Evolutionary conservation across 2,329 filamentous ascomycete genomes (phyloP).

Genomic region (Fusarium devonianum): DNA sequence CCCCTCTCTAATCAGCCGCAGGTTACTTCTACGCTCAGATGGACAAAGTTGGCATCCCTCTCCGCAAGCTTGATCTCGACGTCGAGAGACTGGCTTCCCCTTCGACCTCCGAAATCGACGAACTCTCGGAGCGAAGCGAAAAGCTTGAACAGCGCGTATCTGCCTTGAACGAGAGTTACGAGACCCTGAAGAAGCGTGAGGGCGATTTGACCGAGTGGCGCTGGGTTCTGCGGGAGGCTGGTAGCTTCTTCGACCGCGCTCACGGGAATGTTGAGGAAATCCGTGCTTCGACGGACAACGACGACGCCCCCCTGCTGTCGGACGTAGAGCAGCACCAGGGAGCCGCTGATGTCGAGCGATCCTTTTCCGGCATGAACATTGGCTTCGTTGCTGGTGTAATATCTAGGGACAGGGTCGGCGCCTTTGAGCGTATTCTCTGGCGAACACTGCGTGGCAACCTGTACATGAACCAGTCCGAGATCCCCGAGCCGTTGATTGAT

Average conservation of each 20-base stretch:
- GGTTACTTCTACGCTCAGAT: constrained; percentile 96
- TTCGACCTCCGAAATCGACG: constrained; percentile 93
- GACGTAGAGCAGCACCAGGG: constrained; percentile 86
- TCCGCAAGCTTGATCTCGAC: constrained; percentile 92
- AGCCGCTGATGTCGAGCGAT: constrained; percentile 75
- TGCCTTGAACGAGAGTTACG: constrained; percentile 96
- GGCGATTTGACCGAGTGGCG: constrained; percentile 98
- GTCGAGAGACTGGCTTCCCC: constrained; percentile 85
- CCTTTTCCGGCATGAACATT: constrained; percentile 98
- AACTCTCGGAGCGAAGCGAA: constrained; percentile 90
- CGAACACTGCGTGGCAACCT: constrained; percentile 95
- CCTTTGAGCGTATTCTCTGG: constrained; percentile 98
- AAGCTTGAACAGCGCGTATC: constrained; percentile 89
- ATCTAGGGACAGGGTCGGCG: constrained; percentile 86
- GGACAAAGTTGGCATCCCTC: constrained; percentile 86
- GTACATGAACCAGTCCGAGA: constrained; percentile 99
- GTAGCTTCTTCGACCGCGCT: constrained; percentile 95
- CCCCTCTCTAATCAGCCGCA: constrained; percentile 52
- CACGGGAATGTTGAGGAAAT: constrained; percentile 98
- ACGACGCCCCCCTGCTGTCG: constrained; percentile 90
- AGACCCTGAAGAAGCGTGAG: constrained; percentile 96
- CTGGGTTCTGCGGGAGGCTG: constrained; percentile 95
- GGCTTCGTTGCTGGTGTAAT: constrained; percentile 98
- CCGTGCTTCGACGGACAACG: constrained; percentile 84
- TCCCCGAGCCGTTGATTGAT: constrained; percentile 90